Conservation (phyloP, 2,329 filamentous ascomycete genomes). For the Botrytis fabae region DNA sequence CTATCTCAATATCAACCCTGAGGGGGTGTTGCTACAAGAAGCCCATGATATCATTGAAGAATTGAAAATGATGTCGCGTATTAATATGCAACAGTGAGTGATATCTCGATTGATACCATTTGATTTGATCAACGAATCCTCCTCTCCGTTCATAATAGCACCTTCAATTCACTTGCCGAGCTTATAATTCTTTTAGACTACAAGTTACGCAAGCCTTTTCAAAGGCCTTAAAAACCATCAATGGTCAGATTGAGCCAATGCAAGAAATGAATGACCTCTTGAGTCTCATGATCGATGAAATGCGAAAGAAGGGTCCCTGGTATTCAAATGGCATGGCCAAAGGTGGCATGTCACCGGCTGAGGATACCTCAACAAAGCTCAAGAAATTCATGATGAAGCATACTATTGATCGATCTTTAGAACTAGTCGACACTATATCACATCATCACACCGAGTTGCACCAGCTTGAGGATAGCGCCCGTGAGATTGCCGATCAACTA, state of each 20-base stretch:
- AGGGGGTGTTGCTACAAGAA: slow-evolving; percentile 46
- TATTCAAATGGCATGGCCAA: no score
- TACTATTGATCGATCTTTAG: background rate
- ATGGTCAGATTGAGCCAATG: background rate
- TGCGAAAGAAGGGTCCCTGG: background rate
- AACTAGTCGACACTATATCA: background rate
- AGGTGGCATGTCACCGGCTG: no score
- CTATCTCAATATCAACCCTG: slow-evolving; percentile 45
- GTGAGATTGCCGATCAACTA: slow-evolving; percentile 21
- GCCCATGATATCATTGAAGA: slow-evolving; percentile 50
- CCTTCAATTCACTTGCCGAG: background rate
- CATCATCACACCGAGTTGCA: background rate
- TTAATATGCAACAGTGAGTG: slow-evolving; percentile 39
- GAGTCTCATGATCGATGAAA: background rate
- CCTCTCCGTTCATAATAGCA: background rate
- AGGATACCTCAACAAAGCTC: background rate
- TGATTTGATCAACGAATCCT: fast-evolving
- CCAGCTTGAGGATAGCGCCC: background rate
- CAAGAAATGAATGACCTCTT: background rate
- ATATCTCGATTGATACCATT: fast-evolving
- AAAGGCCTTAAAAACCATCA: slow-evolving; percentile 8
- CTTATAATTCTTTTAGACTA: background rate
- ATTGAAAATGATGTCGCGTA: slow-evolving; percentile 47
- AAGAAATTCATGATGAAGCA: background rate
- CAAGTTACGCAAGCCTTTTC: slow-evolving; percentile 22